Evolutionary conservation across 805 yeast genomes (phyloP).

Genomic region (Ogataea sp.): DNA sequence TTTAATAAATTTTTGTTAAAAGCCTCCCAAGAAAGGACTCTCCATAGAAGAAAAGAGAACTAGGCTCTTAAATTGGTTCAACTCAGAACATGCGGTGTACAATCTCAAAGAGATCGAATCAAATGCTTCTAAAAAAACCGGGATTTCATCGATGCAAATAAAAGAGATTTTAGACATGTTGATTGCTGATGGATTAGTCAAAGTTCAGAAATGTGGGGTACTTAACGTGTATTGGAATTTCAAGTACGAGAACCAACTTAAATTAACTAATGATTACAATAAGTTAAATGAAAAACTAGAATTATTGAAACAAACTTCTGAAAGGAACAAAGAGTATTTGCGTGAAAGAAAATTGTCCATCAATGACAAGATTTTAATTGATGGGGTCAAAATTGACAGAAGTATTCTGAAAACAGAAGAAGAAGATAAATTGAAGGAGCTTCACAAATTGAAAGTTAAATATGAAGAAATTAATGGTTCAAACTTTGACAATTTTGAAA

Average conservation of each 20-base stretch:
- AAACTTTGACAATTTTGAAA: neutral
- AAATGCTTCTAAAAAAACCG: constrained; percentile 35
- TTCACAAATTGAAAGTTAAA: constrained; percentile 8
- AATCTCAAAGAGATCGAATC: constrained; percentile 45
- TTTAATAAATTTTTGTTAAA: too few species aligned
- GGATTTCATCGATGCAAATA: constrained; percentile 46
- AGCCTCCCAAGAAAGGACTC: constrained; percentile 10
- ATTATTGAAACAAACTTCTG: constrained; percentile 1
- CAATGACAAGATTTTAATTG: neutral
- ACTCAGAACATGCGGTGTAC: constrained; percentile 31
- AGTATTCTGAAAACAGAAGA: neutral
- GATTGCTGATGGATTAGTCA: constrained; percentile 41
- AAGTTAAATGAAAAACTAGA: constrained; percentile 11
- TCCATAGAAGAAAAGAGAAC: constrained; percentile 32
- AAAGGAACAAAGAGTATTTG: neutral
- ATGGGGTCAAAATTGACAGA: neutral
- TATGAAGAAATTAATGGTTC: neutral
- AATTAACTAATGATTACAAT: constrained; percentile 6
- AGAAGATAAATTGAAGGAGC: constrained; percentile 3
- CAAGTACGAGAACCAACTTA: constrained; percentile 18
- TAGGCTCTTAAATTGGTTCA: constrained; percentile 31
- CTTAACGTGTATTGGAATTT: constrained; percentile 46
- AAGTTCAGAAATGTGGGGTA: constrained; percentile 48
- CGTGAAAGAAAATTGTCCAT: neutral
- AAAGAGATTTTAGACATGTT: constrained; percentile 40